Base-by-base conservation (phyloP, 805 yeast species). In the Candida tallmaniae region DNA sequence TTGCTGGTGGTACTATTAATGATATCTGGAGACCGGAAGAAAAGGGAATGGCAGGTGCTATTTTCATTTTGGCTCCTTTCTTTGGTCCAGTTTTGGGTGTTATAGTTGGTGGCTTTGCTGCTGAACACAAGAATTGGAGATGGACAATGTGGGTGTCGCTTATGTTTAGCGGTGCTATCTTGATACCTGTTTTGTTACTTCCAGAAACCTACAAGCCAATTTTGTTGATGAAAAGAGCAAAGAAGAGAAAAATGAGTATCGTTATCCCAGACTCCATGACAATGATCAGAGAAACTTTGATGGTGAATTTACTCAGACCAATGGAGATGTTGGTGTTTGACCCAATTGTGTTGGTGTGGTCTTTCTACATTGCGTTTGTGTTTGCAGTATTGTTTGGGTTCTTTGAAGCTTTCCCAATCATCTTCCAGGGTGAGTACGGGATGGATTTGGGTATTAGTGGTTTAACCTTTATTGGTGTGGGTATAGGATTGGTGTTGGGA, bases 171-270 rank as follows among this genome's bases (percentile, higher is more conserved):
- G 82, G 80, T 25, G 68, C 73, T 2, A 62, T 77, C 44, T 65
- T 78, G 38, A 65, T 73, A 3, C 68, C 73, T 32, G 65, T 78
- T 8, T 31, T 75, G 3, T 15, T 70, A 0, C 58, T 71, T 42
- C 81, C 82, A n/a, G 96, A 86, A 58, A 86, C 94, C 16, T 84
- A 80, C 54, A 80, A 78, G 50, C 77, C 81, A n/a, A 68, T 76
- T 12, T 66, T 85, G 26, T 62, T 84, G 61, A 68, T 62, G 40
- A 59, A 54, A 26, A 70, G 90, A 53, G 86, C 88, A 13, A 56
- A 58, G 34, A 69, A 73, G 52, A 72, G 87, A 56, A 80, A 81
- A 7, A 40, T 76, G 39, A 68, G 66, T 26, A 50, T 78, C 27
- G 62, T 63, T 17, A 25, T 40, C 17, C 58, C 56, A 4, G 56